A percentile compares a stretch with the other conserved stretches of the same genome.
phyloP scores from a whole-genome alignment of 1,284 basidiomycete species.

The Ustilago lituana region DNA sequence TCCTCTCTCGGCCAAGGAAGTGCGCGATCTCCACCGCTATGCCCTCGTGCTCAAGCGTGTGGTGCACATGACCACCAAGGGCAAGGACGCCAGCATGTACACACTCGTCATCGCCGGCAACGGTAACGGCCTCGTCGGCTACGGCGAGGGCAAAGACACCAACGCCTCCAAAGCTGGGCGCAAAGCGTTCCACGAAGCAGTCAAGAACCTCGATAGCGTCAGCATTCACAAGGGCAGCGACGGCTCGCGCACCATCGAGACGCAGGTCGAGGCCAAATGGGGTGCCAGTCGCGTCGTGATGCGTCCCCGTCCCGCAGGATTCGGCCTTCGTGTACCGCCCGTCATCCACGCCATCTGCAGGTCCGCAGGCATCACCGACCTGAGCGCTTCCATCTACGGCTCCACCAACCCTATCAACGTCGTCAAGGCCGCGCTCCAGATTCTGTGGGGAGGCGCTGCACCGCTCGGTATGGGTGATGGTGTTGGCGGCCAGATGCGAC shows the following conservation, averaged over 20 bases:
- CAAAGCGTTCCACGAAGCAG: slow-evolving; percentile 78
- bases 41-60: slow-evolving; percentile 70
- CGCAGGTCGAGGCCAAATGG: slow-evolving; percentile 81
- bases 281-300: slow-evolving; percentile 85
- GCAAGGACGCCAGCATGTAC: slow-evolving; percentile 78
- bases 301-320: slow-evolving; percentile 85
- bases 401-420: slow-evolving; percentile 81
- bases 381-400: slow-evolving; percentile 92
- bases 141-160: slow-evolving; percentile 86
- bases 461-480: slow-evolving; percentile 64
- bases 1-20: slow-evolving; percentile 58
- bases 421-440: slow-evolving; percentile 69
- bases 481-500: slow-evolving; percentile 58
- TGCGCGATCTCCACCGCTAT: slow-evolving; percentile 61
- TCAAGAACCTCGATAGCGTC: slow-evolving; percentile 88
- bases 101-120: slow-evolving; percentile 81
- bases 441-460: slow-evolving; percentile 63
- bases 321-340: slow-evolving; percentile 89
- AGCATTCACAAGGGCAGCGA: slow-evolving; percentile 65
- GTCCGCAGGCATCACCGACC: slow-evolving; percentile 92
- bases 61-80: slow-evolving; percentile 85
- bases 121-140: slow-evolving; percentile 86
- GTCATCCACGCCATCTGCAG: slow-evolving; percentile 85
- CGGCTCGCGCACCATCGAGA: slow-evolving; percentile 80
- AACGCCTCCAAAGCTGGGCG: slow-evolving; percentile 72